These are phyloP conservation scores for Plasmodium yoelii DNA, from an alignment of 169 alveolate genomes.

Conservation along the genomic window DNA sequence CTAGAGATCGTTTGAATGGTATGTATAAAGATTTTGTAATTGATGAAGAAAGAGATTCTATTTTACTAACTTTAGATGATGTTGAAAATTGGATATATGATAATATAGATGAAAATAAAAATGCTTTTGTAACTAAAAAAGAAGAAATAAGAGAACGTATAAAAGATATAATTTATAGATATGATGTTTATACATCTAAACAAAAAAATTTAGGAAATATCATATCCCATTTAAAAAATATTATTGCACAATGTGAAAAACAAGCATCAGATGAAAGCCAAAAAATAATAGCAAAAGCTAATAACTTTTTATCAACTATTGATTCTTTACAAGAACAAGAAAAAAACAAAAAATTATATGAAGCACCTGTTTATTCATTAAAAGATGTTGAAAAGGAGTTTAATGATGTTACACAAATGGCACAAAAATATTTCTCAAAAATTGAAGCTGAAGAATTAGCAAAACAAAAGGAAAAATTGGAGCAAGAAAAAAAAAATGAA, in stretches of 20 bases:
- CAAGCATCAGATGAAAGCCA: slow-evolving; percentile 78
- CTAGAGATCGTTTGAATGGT: slow-evolving; percentile 79
- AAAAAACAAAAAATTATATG: slow-evolving; percentile 57
- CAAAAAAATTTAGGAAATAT: slow-evolving; percentile 77
- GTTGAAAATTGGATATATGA: slow-evolving; percentile 84
- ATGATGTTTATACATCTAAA: slow-evolving; percentile 77
- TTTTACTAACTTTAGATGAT: slow-evolving; percentile 76
- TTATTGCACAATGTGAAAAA: slow-evolving; percentile 77
- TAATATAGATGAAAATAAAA: slow-evolving; percentile 80
- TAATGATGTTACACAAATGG: slow-evolving; percentile 77
- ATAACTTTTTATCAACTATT: slow-evolving; percentile 10
- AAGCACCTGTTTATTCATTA: slow-evolving; percentile 77
- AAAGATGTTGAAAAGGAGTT: slow-evolving; percentile 78
- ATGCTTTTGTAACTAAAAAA: slow-evolving; percentile 70
- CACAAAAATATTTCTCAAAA: slow-evolving; percentile 72
- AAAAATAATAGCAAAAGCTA: slow-evolving; percentile 70
- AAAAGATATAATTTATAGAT: slow-evolving; percentile 74
- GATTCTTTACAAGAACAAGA: slow-evolving; percentile 75
- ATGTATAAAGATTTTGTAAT: slow-evolving; percentile 82
- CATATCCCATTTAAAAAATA: slow-evolving; percentile 63
- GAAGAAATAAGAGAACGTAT: slow-evolving; percentile 72
- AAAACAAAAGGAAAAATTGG: slow-evolving; percentile 50
- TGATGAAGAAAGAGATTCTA: slow-evolving; percentile 76
- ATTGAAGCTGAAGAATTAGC: slow-evolving; percentile 75
- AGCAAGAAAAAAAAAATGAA: slow-evolving; percentile 64